phyloP scores from a whole-genome alignment of 257 asterid genomes.

The Capsicum rhomboideum region DNA sequence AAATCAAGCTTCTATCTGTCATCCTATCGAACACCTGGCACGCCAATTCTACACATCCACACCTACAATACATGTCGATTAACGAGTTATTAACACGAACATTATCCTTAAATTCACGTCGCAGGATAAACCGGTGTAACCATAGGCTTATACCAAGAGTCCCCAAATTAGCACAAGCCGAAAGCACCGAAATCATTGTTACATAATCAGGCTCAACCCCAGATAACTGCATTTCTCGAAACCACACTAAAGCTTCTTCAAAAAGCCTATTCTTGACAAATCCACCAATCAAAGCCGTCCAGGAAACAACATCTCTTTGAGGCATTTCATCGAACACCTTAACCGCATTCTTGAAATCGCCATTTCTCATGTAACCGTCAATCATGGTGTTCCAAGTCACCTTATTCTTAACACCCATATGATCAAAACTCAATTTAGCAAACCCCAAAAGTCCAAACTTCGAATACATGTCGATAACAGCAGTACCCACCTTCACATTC shows the following conservation, averaged over 20 bases:
- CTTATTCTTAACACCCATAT: slow-evolving; percentile 34
- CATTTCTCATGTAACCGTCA: slow-evolving; percentile 57
- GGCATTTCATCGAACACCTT: slow-evolving; percentile 68
- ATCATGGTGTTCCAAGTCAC: slow-evolving; percentile 75
- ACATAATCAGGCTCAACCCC: slow-evolving; percentile 57
- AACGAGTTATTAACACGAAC: slow-evolving; percentile 48
- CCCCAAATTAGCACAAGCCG: slow-evolving; percentile 69
- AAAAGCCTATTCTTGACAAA: slow-evolving; percentile 47
- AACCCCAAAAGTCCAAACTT: slow-evolving; percentile 37
- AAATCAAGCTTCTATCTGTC: slow-evolving; percentile 49
- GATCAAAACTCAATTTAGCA: slow-evolving; percentile 49
- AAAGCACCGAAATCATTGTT: slow-evolving; percentile 45
- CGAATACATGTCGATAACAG: slow-evolving; percentile 61
- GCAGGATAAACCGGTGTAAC: slow-evolving; percentile 44
- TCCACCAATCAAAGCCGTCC: slow-evolving; percentile 73
- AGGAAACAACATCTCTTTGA: slow-evolving; percentile 56
- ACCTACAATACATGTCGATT: slow-evolving; percentile 68
- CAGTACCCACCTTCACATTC: slow-evolving; percentile 64
- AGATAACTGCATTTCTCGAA: slow-evolving; percentile 55
- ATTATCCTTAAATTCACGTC: slow-evolving; percentile 23
- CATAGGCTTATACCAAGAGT: slow-evolving; percentile 62
- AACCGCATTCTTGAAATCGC: slow-evolving; percentile 37
- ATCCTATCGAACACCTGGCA: slow-evolving; percentile 49
- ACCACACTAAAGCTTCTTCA: slow-evolving; percentile 56
- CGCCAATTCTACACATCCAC: slow-evolving; percentile 63